Evolutionary conservation across 306 rosid species (phyloP).

Genomic region (Ormosia semicastrata): DNA sequence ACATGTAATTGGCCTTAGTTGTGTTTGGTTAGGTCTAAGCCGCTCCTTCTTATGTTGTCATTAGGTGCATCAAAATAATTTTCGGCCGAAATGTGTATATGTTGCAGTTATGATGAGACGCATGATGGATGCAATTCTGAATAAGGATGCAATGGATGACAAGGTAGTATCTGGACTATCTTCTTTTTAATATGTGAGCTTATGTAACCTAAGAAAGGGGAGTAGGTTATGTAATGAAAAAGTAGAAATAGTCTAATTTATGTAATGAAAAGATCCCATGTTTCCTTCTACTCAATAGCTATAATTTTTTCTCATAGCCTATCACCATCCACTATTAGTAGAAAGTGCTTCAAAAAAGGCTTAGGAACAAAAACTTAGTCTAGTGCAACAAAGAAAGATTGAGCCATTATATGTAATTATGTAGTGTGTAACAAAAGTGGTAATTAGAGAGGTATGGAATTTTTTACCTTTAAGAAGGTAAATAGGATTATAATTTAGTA

Average conservation of each 20-base stretch:
- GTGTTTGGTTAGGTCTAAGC: constrained; percentile 24
- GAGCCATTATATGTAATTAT: background rate
- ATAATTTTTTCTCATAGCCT: background rate
- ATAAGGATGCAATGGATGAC: constrained; percentile 94
- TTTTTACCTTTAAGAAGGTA: background rate
- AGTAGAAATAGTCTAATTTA: background rate
- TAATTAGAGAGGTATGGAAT: too few relatives aligned
- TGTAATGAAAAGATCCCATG: background rate
- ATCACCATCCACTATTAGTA: background rate
- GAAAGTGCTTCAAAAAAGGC: background rate
- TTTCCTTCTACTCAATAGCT: background rate
- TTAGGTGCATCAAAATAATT: constrained; percentile 66
- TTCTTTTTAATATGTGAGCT: background rate
- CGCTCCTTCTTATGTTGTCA: constrained; percentile 8
- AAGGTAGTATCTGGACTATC: constrained; percentile 50
- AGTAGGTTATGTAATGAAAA: background rate
- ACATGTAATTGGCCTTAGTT: background rate
- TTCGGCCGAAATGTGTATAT: constrained; percentile 82
- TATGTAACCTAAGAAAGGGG: background rate
- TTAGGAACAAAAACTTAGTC: background rate
- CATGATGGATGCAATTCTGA: constrained; percentile 89
- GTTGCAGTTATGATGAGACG: constrained; percentile 89
- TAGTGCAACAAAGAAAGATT: background rate
- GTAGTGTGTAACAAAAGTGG: background rate
- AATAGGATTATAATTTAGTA: background rate